These are phyloP conservation scores for Tricholoma sp. DNA, from an alignment of 768 basidiomycete genomes.

Conservation along the genomic window DNA sequence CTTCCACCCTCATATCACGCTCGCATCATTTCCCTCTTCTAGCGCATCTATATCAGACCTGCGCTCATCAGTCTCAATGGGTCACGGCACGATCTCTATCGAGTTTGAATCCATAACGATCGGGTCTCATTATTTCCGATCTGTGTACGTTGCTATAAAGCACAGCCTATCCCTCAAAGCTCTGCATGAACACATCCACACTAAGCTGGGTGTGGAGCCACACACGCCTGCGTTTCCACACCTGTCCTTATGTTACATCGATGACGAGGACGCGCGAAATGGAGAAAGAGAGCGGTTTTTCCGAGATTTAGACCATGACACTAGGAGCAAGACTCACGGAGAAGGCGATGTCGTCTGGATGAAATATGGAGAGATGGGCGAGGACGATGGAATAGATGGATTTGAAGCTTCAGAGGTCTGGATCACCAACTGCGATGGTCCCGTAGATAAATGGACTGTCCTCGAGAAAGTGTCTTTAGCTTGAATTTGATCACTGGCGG, in stretches of 20 bases:
- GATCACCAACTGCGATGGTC: conserved; percentile 56
- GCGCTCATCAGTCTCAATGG: conserved; percentile 32
- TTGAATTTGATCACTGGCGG: background rate
- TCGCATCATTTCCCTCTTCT: conserved; percentile 38
- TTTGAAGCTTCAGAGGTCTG: conserved; percentile 51
- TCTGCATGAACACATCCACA: conserved; percentile 46
- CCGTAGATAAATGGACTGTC: conserved; percentile 53
- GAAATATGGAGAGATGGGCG: conserved; percentile 23
- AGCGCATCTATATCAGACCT: conserved; percentile 27
- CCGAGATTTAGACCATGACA: conserved; percentile 30
- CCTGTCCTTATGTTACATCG: conserved; percentile 70
- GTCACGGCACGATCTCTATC: conserved; percentile 31
- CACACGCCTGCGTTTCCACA: conserved; percentile 63
- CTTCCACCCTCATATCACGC: conserved; percentile 70
- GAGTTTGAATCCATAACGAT: conserved; percentile 51
- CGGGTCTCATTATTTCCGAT: conserved; percentile 65
- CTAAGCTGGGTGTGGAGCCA: conserved; percentile 31
- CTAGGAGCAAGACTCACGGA: conserved; percentile 24
- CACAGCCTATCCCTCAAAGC: conserved; percentile 38
- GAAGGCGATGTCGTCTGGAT: conserved; percentile 21
- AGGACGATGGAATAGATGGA: conserved; percentile 31
- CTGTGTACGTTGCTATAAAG: conserved; percentile 54
- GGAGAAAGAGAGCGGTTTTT: conserved; percentile 48
- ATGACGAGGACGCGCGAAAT: conserved; percentile 51
- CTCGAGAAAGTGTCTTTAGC: conserved; percentile 27